Base-by-base conservation (phyloP, 2,329 filamentous ascomycete genomes). In the Exophiala mesophila region DNA sequence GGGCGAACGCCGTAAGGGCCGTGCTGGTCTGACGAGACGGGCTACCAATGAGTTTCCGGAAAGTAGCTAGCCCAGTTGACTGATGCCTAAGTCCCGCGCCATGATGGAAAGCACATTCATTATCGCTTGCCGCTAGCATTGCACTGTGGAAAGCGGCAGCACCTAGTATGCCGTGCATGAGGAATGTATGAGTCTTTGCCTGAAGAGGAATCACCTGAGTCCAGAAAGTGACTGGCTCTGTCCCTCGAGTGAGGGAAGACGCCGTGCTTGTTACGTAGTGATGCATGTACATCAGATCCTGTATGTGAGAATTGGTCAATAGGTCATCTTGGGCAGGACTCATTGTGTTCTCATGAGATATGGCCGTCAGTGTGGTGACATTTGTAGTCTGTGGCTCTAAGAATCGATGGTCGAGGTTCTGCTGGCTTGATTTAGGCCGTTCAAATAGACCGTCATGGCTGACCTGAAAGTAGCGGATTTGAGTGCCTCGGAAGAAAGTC, bases 401-500 rank as follows among this genome's bases (percentile, higher is more conserved):
- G n/a, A 28, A 28, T 8, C 24, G 24, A n/a, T 28, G n/a, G 7
- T 36, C 18, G 18, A 20, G 10, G 7, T 12, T n/a, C 18, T 7
- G 16, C n/a, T 17, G 16, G 3, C 16, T 18, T 29, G 31, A 17
- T 23, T 5, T 5, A 9, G 4, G 16, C 30, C 19, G 37, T 4
- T 7, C 13, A 10, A 12, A 8, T 31, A 18, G 15, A 5, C 7
- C 4, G 19, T 35, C 40, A 35, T 39, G 32, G 49, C 61, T 10
- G 29, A 66, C 62, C 41, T 65, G 57, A 36, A 66, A 66, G 43
- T 66, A 66, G 23, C 51, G 55, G 9, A 65, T 21, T 48, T 65
- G 65, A 2, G 61, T 65, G 3, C 63, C 63, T 3, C 60, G 50
- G 45, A 65, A 66, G 46, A 65, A 64, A 0, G 63, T 65, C 48